Base-by-base conservation (phyloP, 75 land plant species). In the Selaginella moellendorffii region DNA sequence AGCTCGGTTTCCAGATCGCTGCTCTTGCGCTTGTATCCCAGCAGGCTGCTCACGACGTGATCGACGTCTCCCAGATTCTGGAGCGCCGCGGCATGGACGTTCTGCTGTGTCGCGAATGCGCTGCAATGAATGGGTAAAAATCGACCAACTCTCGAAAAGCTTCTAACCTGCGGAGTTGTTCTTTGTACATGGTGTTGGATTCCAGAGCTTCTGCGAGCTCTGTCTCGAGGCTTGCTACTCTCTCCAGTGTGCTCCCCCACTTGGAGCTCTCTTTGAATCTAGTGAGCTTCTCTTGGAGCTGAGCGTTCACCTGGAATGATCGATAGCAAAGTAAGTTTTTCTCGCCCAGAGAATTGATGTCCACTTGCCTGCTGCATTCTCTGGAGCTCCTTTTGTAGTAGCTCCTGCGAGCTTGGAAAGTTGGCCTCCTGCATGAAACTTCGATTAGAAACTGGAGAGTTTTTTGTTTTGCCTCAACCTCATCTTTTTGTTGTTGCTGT, bases 131-230 rank as follows among this genome's bases (percentile, higher is more conserved):
- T 22, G 64, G 14, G 14, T 2, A 18, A 62, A 22, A 54, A 1
- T 1, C 26, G 26, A 25, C n/a, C n/a, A n/a, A n/a, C n/a, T n/a
- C n/a, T n/a, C n/a, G 28, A 26, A 9, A 28, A 18, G 18, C 28
- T 54, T 25, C 31, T 17, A 67, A 84, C 87, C 87, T 84, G 54
- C 81, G 84, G 51, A 81, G 76, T 19, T 66, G 71, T 31, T 63
- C n/a, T 27, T 63, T 67, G 27, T 73, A 30, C 46, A 69, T 73
- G 31, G 66, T 78, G 53, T 76, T 81, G 25, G 67, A 10, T 53
- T 76, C 72, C 64, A 84, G 53, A 53, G 77, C 85, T 62, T 87
- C 81, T 26, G 82, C 80, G 46, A 84, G 76, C 60, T 87, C 77
- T 58, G 70, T 74, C 64, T 87, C 87, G 54, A 84, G 79, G 26